A percentile compares a stretch with the other conserved stretches of the same genome.
phyloP scores from a whole-genome alignment of 371 early-diverging fungal species.

The Rhizopus delemar region DNA sequence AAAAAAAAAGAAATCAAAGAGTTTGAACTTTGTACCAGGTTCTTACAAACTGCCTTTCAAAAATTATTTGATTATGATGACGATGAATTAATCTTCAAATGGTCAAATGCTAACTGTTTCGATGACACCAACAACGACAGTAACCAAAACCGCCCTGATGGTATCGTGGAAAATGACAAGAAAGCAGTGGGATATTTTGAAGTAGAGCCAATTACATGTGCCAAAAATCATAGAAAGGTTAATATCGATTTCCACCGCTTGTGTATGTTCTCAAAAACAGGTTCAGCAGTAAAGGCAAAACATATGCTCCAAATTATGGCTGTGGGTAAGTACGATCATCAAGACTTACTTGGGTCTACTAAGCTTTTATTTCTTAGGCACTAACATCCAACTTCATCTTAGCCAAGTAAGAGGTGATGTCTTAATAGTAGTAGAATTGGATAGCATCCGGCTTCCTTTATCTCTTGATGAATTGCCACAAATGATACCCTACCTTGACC shows the following conservation, averaged over 20 bases:
- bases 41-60: constrained; percentile 12
- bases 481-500: neutral
- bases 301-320: constrained; percentile 20
- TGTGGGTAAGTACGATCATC: constrained; percentile 10
- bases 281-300: constrained; percentile 4
- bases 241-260: constrained; percentile 13
- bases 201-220: constrained; percentile 16
- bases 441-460: constrained; percentile 1
- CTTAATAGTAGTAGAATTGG: constrained; percentile 2
- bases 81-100: constrained; percentile 12
- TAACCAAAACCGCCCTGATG: constrained; percentile 17
- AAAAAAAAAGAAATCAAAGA: too few species aligned
- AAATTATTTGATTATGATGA: constrained; percentile 14
- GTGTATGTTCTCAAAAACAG: constrained; percentile 15
- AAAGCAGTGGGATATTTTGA: constrained; percentile 12
- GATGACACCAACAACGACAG: constrained; percentile 6
- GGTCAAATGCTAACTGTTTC: constrained; percentile 9
- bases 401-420: constrained; percentile 2
- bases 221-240: constrained; percentile 14
- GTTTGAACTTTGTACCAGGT: constrained; percentile 20
- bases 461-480: constrained; percentile 1
- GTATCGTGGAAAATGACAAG: constrained; percentile 13
- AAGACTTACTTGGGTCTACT: neutral
- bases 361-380: neutral
- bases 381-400: neutral